These are phyloP conservation scores for Babesia bigemina DNA, from an alignment of 169 alveolate species.

Conservation along the genomic window DNA sequence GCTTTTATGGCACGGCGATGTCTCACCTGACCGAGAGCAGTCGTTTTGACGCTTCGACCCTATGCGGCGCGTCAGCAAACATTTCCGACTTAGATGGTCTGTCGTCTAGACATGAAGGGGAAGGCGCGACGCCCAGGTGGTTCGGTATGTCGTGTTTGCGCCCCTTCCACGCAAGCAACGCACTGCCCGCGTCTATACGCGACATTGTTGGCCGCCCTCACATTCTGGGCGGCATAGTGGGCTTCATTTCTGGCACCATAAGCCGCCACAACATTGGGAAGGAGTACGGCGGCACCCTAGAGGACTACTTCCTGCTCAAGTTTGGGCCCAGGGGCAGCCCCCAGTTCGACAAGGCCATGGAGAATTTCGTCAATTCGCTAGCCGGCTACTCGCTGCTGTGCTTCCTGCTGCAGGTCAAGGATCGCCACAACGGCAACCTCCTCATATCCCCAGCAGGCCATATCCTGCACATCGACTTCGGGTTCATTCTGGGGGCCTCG, in stretches of 20 bases:
- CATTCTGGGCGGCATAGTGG: conserved; percentile 87
- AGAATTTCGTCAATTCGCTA: conserved; percentile 89
- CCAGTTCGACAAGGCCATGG: conserved; percentile 83
- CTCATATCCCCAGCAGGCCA: conserved; percentile 91
- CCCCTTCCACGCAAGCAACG: neutral
- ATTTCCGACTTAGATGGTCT: neutral
- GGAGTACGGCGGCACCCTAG: conserved; percentile 66
- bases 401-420: conserved; percentile 83
- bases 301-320: conserved; percentile 62
- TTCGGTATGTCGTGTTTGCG: neutral
- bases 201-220: conserved; percentile 9
- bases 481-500: conserved; percentile 93
- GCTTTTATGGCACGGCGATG: neutral
- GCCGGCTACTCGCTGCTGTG: conserved; percentile 93
- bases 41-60: neutral
- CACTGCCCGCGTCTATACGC: neutral
- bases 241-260: conserved; percentile 82
- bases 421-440: conserved; percentile 95
- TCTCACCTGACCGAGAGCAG: neutral
- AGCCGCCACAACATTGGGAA: conserved; percentile 87
- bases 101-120: too few species aligned
- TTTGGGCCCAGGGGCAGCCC: conserved; percentile 48
- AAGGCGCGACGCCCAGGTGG: neutral
- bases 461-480: conserved; percentile 96
- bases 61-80: neutral